Percentiles rank a stretch among this genome's conserved stretches.
phyloP scores from a whole-genome alignment of 495 filamentous ascomycete species.

The Parachaetomium inaequale region DNA sequence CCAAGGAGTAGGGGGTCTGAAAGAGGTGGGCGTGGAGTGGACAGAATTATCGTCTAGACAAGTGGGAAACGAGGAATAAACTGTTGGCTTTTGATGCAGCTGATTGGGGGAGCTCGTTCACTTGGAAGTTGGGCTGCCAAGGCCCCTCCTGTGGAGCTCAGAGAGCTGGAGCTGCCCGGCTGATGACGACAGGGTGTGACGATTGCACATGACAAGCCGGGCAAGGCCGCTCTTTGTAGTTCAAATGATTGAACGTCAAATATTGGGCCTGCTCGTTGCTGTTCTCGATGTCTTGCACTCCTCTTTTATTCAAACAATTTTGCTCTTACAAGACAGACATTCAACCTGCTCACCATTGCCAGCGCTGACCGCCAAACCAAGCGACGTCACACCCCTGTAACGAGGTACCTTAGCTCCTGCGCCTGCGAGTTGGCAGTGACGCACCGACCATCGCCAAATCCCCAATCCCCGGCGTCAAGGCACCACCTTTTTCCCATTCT shows the following conservation, averaged over 20 bases:
- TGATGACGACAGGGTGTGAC: slow-evolving; percentile 14
- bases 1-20: no score
- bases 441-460: slow-evolving; percentile 34
- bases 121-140: no score
- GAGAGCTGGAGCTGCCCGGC: neutral
- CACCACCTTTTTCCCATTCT: slow-evolving; percentile 25
- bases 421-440: slow-evolving; percentile 18
- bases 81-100: no score
- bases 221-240: neutral
- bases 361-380: neutral
- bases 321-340: neutral
- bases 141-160: neutral
- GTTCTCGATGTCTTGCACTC: neutral
- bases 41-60: no score
- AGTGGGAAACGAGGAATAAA: no score
- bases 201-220: slow-evolving; percentile 10
- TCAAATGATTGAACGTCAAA: neutral
- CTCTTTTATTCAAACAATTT: neutral
- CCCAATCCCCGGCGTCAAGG: slow-evolving; percentile 15
- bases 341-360: neutral
- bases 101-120: no score
- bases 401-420: neutral
- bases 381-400: slow-evolving; percentile 13
- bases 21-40: no score
- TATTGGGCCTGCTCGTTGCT: slow-evolving; percentile 1